phyloP scores from a whole-genome alignment of 2,329 filamentous ascomycete genomes.

The Cadophora sp. region DNA sequence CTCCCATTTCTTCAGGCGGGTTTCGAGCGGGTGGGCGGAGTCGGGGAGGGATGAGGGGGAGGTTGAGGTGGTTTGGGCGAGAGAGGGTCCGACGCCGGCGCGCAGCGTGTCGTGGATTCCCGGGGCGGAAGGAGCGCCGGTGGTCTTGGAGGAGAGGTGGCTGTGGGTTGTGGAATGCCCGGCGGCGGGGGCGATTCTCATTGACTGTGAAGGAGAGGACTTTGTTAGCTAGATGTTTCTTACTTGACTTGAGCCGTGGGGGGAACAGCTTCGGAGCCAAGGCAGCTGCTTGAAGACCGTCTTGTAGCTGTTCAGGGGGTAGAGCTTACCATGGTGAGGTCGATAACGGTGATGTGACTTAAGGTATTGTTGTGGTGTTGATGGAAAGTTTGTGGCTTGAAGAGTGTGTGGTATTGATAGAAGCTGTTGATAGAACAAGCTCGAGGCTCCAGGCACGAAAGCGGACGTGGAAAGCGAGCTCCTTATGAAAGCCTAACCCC shows the following conservation, averaged over 20 bases:
- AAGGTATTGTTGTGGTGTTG: slow-evolving; percentile 20
- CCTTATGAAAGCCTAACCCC: too few relatives aligned
- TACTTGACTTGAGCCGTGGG: neutral
- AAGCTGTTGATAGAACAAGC: slow-evolving; percentile 29
- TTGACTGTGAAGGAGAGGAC: slow-evolving; percentile 62
- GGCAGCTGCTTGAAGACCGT: neutral
- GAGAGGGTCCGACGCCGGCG: slow-evolving; percentile 74
- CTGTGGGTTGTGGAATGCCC: slow-evolving; percentile 70
- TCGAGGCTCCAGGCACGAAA: slow-evolving; percentile 40
- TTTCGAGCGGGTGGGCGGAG: slow-evolving; percentile 87
- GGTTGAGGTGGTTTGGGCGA: slow-evolving; percentile 55
- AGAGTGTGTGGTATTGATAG: slow-evolving; percentile 25
- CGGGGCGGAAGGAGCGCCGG: slow-evolving; percentile 85
- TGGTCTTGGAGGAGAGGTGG: slow-evolving; percentile 62
- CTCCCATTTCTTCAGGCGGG: slow-evolving; percentile 89
- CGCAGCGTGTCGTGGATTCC: slow-evolving; percentile 95
- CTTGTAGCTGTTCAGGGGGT: neutral
- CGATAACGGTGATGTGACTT: neutral
- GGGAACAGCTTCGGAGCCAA: neutral
- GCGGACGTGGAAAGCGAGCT: slow-evolving; percentile 36
- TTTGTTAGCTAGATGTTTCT: slow-evolving; percentile 11
- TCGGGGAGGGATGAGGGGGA: slow-evolving; percentile 48
- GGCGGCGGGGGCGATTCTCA: slow-evolving; percentile 84
- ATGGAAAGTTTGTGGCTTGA: slow-evolving; percentile 19
- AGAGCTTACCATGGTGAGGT: slow-evolving; percentile 39